These are phyloP conservation scores for Paramarasmius palmivorus DNA, from an alignment of 1,284 basidiomycete genomes.

Conservation along the genomic window DNA sequence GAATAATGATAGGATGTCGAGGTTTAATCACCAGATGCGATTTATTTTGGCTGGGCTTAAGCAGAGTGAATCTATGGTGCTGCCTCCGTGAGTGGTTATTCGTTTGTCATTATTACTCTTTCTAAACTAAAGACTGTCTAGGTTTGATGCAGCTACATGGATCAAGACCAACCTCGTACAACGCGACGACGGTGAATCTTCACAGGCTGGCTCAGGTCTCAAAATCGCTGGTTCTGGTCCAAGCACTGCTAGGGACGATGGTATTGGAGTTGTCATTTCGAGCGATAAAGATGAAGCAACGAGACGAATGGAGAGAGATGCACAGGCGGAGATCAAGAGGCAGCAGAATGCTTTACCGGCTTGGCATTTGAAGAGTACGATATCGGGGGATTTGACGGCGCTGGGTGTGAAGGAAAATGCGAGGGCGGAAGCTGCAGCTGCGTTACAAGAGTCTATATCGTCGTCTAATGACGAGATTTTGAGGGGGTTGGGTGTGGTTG, in stretches of 20 bases:
- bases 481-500: conserved; percentile 60
- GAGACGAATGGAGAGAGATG: conserved; percentile 63
- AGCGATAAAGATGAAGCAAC: conserved; percentile 81
- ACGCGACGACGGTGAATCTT: conserved; percentile 54
- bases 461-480: conserved; percentile 69
- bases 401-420: conserved; percentile 75
- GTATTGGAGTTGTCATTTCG: conserved; percentile 78
- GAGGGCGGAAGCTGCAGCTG: conserved; percentile 39
- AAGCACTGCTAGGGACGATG: conserved; percentile 62
- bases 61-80: conserved; percentile 84
- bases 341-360: conserved; percentile 90
- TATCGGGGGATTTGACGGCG: conserved; percentile 88
- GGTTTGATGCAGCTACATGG: conserved; percentile 83
- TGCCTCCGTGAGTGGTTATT: conserved; percentile 66
- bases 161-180: conserved; percentile 68
- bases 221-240: conserved; percentile 73
- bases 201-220: conserved; percentile 53
- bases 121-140: conserved; percentile 29
- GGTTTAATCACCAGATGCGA: conserved; percentile 91
- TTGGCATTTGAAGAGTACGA: conserved; percentile 95
- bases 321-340: conserved; percentile 73
- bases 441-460: conserved; percentile 24
- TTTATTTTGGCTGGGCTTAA: conserved; percentile 87
- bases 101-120: not conserved
- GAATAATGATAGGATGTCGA: conserved; percentile 92